Evolutionary conservation across 176 grass and related monocot genomes (phyloP), one percentile per base, ranked within the genome.

Genomic region (Avena sativa): DNA sequence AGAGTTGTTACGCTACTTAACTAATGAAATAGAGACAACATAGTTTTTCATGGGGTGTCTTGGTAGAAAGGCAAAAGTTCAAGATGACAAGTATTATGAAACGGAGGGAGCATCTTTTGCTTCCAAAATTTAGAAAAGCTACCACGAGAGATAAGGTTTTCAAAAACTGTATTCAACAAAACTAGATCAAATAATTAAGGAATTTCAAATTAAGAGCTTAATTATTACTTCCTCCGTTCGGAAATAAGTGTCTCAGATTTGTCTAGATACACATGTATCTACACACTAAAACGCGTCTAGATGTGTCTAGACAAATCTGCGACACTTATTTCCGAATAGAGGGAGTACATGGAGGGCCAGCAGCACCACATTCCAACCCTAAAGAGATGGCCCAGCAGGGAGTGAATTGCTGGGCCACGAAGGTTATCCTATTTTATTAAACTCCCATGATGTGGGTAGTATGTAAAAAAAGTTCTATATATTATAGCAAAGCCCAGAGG

Each of bases 71-170:
- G 23, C 23, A 4, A 26, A 63, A 63, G 4, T 26, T 25, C 8
- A 26, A 23, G 60, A 63, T 63, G 21, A 63, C 23, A 21, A 23
- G 9, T 62, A 62, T 20, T 17, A 58, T 20, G 19, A 20, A 21
- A 59, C 19, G 2, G 7, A n/a, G 57, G 57, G 19, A 63, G 10
- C 9, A 63, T 26, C 19, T 57, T 78, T 40, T 79, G 8, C 11
- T 79, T 79, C 40, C 32, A 79, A 44, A 60, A 79, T 79, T 74
- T 76, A 25, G 52, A 30, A 76, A 76, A 58, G 14, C 51, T 57
- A 21, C 44, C 46, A 67, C 0, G 10, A 12, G 15, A 67, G 8
- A 50, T 65, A 66, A 61, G 40, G 78, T 60, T 46, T 46, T 46
- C 12, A 8, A 40, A 62, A 79, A 63, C 14, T n/a, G 25, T 23